Evolutionary conservation across 768 basidiomycete species (phyloP).

Genomic region (Trichaptum fuscoviolaceum): DNA sequence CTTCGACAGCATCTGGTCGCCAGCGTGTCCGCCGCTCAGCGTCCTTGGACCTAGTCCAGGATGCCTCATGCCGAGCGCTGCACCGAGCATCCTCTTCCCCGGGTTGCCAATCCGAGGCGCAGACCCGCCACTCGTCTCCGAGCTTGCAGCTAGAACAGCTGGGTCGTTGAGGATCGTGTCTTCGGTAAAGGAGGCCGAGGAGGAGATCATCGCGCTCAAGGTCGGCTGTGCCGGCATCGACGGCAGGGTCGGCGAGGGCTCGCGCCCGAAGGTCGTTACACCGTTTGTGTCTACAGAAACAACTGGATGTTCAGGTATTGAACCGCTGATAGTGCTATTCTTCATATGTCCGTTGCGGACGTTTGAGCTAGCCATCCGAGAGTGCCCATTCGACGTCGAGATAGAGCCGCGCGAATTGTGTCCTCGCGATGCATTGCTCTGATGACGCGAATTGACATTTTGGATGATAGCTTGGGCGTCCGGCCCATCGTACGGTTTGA

Average conservation of each 20-base stretch:
- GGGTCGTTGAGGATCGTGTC: conserved; percentile 51
- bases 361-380: conserved; percentile 13
- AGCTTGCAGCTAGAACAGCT: conserved; percentile 58
- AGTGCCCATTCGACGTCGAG: conserved; percentile 51
- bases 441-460: conserved; percentile 71
- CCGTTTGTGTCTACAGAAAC: conserved; percentile 22
- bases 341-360: conserved; percentile 32
- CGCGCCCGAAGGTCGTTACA: conserved; percentile 39
- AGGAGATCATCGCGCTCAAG: conserved; percentile 78
- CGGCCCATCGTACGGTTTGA: conserved; percentile 90
- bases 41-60: conserved; percentile 64
- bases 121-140: conserved; percentile 31
- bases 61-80: conserved; percentile 79
- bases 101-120: conserved; percentile 86
- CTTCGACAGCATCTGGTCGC: conserved; percentile 17
- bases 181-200: conserved; percentile 51
- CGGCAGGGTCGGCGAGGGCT: conserved; percentile 80
- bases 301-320: background rate
- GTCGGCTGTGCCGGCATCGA: conserved; percentile 79
- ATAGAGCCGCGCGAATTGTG: conserved; percentile 61
- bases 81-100: conserved; percentile 84
- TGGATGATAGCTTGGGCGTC: conserved; percentile 87
- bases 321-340: conserved; percentile 19
- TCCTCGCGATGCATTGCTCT: conserved; percentile 57
- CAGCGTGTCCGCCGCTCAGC: conserved; percentile 35